Conservation (phyloP, 2,329 filamentous ascomycete species). For the Aspergillus novofumigatus region DNA sequence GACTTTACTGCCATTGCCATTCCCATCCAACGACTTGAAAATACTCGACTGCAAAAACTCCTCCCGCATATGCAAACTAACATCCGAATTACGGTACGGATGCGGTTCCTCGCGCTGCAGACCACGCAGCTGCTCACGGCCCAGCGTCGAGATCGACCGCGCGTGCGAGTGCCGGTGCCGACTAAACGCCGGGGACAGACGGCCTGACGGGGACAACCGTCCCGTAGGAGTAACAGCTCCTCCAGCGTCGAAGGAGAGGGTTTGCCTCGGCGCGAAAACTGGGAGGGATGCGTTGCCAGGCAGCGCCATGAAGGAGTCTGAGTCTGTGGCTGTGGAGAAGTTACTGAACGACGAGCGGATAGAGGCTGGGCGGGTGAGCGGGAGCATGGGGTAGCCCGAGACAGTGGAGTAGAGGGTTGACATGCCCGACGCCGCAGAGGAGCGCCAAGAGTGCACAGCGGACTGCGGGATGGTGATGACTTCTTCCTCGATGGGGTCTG, state of each 20-base stretch:
- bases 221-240: slow-evolving; percentile 12
- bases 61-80: slow-evolving; percentile 32
- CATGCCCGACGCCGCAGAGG: slow-evolving; percentile 29
- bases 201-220: slow-evolving; percentile 11
- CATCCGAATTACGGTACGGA: slow-evolving; percentile 37
- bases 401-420: slow-evolving; percentile 26
- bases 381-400: slow-evolving; percentile 18
- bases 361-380: slow-evolving; percentile 18
- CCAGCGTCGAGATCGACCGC: slow-evolving; percentile 24
- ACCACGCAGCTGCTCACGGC: slow-evolving; percentile 29
- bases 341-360: slow-evolving; percentile 26
- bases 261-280: slow-evolving; percentile 29
- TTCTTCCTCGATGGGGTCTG: slow-evolving; percentile 30
- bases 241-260: slow-evolving; percentile 9
- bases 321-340: slow-evolving; percentile 28
- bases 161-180: slow-evolving; percentile 12
- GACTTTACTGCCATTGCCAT: background rate
- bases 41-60: slow-evolving; percentile 29
- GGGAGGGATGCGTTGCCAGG: slow-evolving; percentile 22
- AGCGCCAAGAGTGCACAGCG: slow-evolving; percentile 34
- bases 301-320: slow-evolving; percentile 27
- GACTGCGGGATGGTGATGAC: slow-evolving; percentile 33
- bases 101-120: slow-evolving; percentile 31
- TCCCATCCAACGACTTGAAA: slow-evolving; percentile 11
- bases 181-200: slow-evolving; percentile 4